phyloP scores from a whole-genome alignment of 1,284 basidiomycete genomes.

The Microbotryomycetes sp. region DNA sequence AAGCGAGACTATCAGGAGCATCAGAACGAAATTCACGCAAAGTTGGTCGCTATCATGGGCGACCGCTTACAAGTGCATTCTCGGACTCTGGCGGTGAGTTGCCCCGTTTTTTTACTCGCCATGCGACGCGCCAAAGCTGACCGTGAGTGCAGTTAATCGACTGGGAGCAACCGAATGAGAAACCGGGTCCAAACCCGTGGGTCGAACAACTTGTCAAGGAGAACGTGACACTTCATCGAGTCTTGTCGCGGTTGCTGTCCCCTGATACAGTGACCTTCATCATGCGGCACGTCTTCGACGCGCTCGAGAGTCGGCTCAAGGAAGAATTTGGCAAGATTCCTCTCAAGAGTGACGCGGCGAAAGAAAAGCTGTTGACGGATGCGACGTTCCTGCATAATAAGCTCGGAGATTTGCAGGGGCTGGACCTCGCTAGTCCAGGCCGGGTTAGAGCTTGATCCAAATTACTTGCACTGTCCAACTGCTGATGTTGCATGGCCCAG shows the following conservation, averaged over 20 bases:
- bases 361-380: conserved; percentile 46
- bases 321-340: conserved; percentile 76
- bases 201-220: conserved; percentile 89
- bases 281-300: conserved; percentile 83
- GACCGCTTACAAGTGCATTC: conserved; percentile 85
- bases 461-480: not conserved
- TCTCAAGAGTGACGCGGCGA: conserved; percentile 69
- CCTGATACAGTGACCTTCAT: conserved; percentile 75
- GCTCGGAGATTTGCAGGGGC: conserved; percentile 32
- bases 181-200: conserved; percentile 58
- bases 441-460: not conserved
- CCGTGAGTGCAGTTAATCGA: conserved; percentile 53
- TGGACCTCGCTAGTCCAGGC: conserved; percentile 22
- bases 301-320: conserved; percentile 78
- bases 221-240: conserved; percentile 91
- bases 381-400: conserved; percentile 24
- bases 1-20: conserved; percentile 98
- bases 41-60: conserved; percentile 97
- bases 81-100: conserved; percentile 60
- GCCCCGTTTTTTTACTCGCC: conserved; percentile 1
- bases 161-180: conserved; percentile 57
- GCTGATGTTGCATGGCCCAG: not conserved
- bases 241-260: conserved; percentile 82
- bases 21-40: conserved; percentile 96
- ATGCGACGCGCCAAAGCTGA: not conserved